Base-by-base conservation (phyloP, 2,329 filamentous ascomycete genomes). In the Trichoderma sp. region DNA sequence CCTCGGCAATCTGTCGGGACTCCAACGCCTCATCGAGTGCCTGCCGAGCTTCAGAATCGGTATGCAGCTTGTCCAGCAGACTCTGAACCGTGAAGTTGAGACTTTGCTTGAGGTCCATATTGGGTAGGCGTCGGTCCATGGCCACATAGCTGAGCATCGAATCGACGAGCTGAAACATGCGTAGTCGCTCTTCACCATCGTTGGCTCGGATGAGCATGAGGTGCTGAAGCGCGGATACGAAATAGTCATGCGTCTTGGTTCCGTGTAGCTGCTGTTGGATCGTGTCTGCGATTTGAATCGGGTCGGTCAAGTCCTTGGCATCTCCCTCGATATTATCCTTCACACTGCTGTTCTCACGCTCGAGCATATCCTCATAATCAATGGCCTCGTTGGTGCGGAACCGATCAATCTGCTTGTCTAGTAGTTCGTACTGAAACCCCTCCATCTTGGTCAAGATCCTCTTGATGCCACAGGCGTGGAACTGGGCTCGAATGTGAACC, bases 121-220 rank as follows among this genome's bases (percentile, higher is more conserved):
- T 95, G 50, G 96, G 96, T 74, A 98, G 83, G 74, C 96, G 89
- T 78, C 96, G 90, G 81, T 99, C 96, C 95, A 99, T 99, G 77
- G 95, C 95, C 74, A 99, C 95, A 81, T 98, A 98, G 82, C 94
- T 97, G 75, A 99, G 90, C 94, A 98, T 98, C n/a, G 93, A 92
- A 82, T 99, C 96, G 32, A 98, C 95, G 32, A 99, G 89, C 84
- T 98, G 96, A 83, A 98, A 99, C 92, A 98, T 96, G 63, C 94
- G 91, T 73, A 98, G 83, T 15, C 94, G 90, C 81, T 99, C 96
- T 79, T 98, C 96, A 63, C 92, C 92, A 76, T 97, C 94, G 74
- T 94, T 96, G 78, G 97, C 93, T 71, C 94, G 90, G 75, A 98
- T 97, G 58, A 99, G 88, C 76, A 99, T 87, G 80, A 99, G 87